Evolutionary conservation across 306 rosid species (phyloP), one percentile per base, ranked within the genome.

Genomic region (Luffa aegyptiaca): DNA sequence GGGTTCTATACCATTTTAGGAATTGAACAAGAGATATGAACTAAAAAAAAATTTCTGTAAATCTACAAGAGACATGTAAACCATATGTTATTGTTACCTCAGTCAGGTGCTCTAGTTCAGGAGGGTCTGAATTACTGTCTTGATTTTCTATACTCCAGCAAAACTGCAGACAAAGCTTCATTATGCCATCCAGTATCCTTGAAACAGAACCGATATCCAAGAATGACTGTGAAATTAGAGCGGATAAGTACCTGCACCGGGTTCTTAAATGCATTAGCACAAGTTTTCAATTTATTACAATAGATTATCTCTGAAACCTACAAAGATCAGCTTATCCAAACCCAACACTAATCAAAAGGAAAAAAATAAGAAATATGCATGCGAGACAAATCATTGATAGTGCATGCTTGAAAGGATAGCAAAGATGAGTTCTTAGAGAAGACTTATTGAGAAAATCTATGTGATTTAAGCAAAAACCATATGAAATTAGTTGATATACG

Each of bases 151-250:
- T 85, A 86, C 85, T 91, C 97, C 96, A 90, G 87, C 97, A 95
- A 86, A 93, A 91, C 74, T 89, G 96, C 82, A 95, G 90, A 86
- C 99, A 95, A 82, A 93, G 98, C 86, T 91, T 95, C 96, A 95
- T 93, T 85, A 93, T 93, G 75, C 98, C 82, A 83, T 95, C 97
- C 82, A 95, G 86, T 85, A 95, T 95, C 92, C 99, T 93, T 9
- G 98, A 95, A 81, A 93, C 95, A 51, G 99, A 95, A 66, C 99
- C 98, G 82, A 95, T 91, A 88, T 93, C 99, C 89, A 95, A 82
- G 89, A 95, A 95, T 78, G 98, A 89, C 75, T 93, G 98, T 51
- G 99, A 95, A 84, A 95, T 95, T 81, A 95, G 88, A 77, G 97
- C 98, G 20, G 92, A 85, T 75, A 95, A 86, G 76, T 95, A 95